Conservation (phyloP, 108 stramenopile genomes). For the Conticribra guillardii region DNA sequence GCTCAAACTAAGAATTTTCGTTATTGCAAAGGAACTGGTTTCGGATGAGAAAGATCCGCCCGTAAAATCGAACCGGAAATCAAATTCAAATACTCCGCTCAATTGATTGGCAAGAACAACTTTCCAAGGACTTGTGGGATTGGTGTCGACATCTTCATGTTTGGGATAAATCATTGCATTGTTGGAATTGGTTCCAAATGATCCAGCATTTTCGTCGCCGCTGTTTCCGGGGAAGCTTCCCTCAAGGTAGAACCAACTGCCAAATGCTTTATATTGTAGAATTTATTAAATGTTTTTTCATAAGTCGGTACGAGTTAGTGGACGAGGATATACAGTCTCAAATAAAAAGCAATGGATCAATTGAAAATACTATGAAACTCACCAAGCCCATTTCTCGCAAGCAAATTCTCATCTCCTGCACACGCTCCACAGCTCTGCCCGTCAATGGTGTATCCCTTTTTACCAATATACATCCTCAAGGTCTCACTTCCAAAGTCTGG, state of each 20-base stretch:
- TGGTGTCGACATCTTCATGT: constrained; percentile 33
- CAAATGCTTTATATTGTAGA: too few relatives aligned
- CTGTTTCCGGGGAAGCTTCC: neutral
- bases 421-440: constrained; percentile 5
- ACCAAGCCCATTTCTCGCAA: constrained; percentile 29
- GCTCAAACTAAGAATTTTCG: neutral
- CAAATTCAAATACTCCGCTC: constrained; percentile 19
- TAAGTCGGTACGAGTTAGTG: too few relatives aligned
- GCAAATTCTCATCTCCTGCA: neutral
- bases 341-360: too few relatives aligned
- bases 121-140: constrained; percentile 10
- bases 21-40: constrained; percentile 16
- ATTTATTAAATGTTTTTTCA: too few relatives aligned
- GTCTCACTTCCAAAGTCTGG: constrained; percentile 23
- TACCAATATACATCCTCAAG: constrained; percentile 31
- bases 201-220: neutral
- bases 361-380: neutral
- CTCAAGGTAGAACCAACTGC: constrained; percentile 18
- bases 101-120: constrained; percentile 14
- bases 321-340: too few relatives aligned
- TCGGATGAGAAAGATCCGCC: neutral
- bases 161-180: constrained; percentile 7
- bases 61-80: constrained; percentile 1
- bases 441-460: constrained; percentile 12
- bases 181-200: constrained; percentile 6